A percentile compares a stretch with the other conserved stretches of the same genome.
Evolutionary conservation across 805 yeast species (phyloP).

Genomic region (Torulaspora quercuum): DNA sequence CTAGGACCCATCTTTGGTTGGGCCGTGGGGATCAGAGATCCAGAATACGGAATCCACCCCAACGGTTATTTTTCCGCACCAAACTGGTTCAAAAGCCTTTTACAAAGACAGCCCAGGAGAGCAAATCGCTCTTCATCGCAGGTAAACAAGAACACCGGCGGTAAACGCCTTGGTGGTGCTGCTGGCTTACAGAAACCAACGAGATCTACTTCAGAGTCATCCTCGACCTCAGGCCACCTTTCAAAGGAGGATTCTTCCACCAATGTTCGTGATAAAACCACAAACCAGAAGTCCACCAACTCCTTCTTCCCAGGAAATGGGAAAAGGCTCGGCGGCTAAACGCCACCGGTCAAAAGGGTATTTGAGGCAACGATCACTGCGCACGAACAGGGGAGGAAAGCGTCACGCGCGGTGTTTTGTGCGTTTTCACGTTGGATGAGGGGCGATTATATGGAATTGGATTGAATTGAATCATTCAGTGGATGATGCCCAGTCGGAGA

Average conservation of each 20-base stretch:
- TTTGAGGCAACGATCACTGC: neutral
- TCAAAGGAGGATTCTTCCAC: too few relatives aligned
- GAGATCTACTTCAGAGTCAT: neutral
- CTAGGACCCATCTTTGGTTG: conserved; percentile 45
- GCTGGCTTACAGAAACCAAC: neutral
- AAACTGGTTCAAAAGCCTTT: conserved; percentile 8
- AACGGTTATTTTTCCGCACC: conserved; percentile 30
- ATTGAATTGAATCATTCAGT: too few relatives aligned
- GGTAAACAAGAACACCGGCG: too few relatives aligned
- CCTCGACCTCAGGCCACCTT: too few relatives aligned
- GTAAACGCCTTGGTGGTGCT: too few relatives aligned
- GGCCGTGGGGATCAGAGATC: conserved; percentile 15
- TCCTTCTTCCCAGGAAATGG: conserved; percentile 33
- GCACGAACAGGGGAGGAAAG: neutral
- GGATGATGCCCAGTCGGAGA: too few relatives aligned
- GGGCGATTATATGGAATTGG: too few relatives aligned
- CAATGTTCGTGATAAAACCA: too few relatives aligned
- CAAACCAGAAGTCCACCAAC: neutral
- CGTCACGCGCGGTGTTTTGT: too few relatives aligned
- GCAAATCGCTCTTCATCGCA: too few relatives aligned
- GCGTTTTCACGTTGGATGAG: too few relatives aligned
- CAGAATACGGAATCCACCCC: conserved; percentile 24
- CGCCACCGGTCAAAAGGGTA: neutral
- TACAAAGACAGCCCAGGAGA: conserved; percentile 1
- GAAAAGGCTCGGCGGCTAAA: conserved; percentile 35